Percentiles rank a stretch among this genome's conserved stretches.
Evolutionary conservation across 2,329 filamentous ascomycete genomes (phyloP).

Genomic region (Penicillium frequentans): DNA sequence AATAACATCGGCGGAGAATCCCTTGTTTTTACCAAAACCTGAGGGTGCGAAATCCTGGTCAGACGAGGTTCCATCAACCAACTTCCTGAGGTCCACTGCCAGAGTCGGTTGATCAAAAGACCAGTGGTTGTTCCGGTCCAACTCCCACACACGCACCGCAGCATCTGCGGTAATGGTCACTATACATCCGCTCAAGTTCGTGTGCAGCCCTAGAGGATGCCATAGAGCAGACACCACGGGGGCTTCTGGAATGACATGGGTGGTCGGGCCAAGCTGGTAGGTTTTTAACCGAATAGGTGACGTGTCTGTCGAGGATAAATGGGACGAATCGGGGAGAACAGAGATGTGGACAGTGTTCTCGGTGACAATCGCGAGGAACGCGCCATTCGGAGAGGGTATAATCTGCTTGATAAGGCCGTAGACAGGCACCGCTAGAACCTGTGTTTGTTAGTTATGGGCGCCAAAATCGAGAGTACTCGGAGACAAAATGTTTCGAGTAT

Average conservation of each 20-base stretch:
- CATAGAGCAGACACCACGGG: conserved; percentile 80
- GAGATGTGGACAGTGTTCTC: conserved; percentile 85
- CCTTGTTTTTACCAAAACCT: conserved; percentile 69
- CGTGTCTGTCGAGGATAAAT: conserved; percentile 68
- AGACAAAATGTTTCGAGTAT: background rate
- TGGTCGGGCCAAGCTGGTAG: conserved; percentile 88
- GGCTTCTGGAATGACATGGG: conserved; percentile 82
- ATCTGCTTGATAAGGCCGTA: conserved; percentile 83
- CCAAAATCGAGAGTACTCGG: background rate
- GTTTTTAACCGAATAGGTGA: conserved; percentile 76
- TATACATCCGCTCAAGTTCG: conserved; percentile 68
- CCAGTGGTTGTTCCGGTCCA: conserved; percentile 79
- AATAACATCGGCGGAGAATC: conserved; percentile 83
- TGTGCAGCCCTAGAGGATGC: conserved; percentile 80
- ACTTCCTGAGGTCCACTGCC: conserved; percentile 82
- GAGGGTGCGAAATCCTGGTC: conserved; percentile 83
- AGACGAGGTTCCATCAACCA: conserved; percentile 77
- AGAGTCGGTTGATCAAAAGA: conserved; percentile 83
- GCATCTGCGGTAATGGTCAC: conserved; percentile 89
- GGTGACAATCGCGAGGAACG: conserved; percentile 82
- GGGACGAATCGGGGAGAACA: conserved; percentile 76
- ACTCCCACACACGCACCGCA: conserved; percentile 85
- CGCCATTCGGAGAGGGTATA: conserved; percentile 75
- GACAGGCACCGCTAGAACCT: conserved; percentile 76
- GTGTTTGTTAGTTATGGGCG: conserved; percentile 4